Base-by-base conservation (phyloP, 164 flowering plant genomes). In the Houttuynia cordata region DNA sequence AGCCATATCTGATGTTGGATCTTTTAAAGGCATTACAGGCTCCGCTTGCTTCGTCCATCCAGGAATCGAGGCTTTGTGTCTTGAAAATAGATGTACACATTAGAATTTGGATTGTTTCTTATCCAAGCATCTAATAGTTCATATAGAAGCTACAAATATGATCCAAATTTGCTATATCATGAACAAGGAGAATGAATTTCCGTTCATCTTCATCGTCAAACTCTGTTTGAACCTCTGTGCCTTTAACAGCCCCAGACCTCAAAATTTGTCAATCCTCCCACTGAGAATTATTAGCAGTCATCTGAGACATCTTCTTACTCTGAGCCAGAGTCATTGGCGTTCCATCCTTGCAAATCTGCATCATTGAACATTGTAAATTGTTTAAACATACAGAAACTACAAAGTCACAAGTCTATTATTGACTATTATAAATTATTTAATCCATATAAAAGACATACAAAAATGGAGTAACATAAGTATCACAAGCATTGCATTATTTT, bases 1-100 rank as follows among this genome's bases (percentile, higher is more conserved):
- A 20, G 99, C 97, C 99, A 90, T 88, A 69, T 93, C 99, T 53
- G 99, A 93, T 30, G 97, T 93, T 21, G 97, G 91, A 74, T 93
- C 97, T 70, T 93, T 93, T 55, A 93, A 57, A 9, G 99, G 99
- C 96, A 90, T 81, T 71, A 88, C 68, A 7, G 99, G 99, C 65
- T 90, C 97, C 52, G 98, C 91, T 73, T 93, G 98, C 73, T 90
- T 90, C 97, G 81, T 47, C 96, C 96, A 79, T 93, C 95, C 64
- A 93, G 68, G 76, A 93, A 93, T 24, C 97, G 99, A 72, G 99
- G 99, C 65, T 90, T 93, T 67, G 96, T 90, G 76, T 93, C 99
- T 93, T 78, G 37, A 67, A 64, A 5, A 66, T 47, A 20, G 10
- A 23, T 2, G 56, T 53, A 13, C 0, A 53, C 10, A 53, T 53